phyloP scores from a whole-genome alignment of 495 filamentous ascomycete species.

The Aspergillus egyptiacus region DNA sequence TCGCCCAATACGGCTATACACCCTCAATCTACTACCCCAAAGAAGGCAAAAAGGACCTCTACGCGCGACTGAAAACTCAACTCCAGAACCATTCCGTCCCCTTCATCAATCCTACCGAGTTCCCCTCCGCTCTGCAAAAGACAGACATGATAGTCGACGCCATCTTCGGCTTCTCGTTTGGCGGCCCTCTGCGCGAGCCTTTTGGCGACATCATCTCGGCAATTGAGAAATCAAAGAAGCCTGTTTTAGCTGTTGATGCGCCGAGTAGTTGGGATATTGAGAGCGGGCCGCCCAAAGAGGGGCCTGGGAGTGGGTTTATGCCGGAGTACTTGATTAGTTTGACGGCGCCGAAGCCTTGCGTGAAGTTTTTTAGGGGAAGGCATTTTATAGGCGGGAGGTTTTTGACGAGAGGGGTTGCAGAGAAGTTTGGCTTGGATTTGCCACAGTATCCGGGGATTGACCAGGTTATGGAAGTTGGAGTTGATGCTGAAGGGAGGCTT shows the following conservation, averaged over 20 bases:
- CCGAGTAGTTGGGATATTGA: constrained; percentile 94
- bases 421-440: constrained; percentile 81
- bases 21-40: constrained; percentile 93
- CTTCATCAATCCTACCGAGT: constrained; percentile 62
- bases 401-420: constrained; percentile 66
- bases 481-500: constrained; percentile 51
- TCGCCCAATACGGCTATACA: constrained; percentile 88
- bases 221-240: constrained; percentile 62
- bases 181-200: constrained; percentile 84
- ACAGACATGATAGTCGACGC: constrained; percentile 84
- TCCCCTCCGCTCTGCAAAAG: constrained; percentile 55
- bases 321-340: constrained; percentile 76
- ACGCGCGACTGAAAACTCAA: constrained; percentile 80
- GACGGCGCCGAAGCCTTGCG: constrained; percentile 92
- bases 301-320: constrained; percentile 73
- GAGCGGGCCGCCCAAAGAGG: constrained; percentile 68
- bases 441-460: constrained; percentile 84
- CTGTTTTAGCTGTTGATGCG: constrained; percentile 84
- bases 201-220: constrained; percentile 76
- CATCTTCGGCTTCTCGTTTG: constrained; percentile 95
- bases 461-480: constrained; percentile 74
- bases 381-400: constrained; percentile 94
- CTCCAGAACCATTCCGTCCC: constrained; percentile 75
- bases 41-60: constrained; percentile 80
- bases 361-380: constrained; percentile 71